phyloP scores from a whole-genome alignment of 768 basidiomycete genomes.

The Pisolithus marmoratus region DNA sequence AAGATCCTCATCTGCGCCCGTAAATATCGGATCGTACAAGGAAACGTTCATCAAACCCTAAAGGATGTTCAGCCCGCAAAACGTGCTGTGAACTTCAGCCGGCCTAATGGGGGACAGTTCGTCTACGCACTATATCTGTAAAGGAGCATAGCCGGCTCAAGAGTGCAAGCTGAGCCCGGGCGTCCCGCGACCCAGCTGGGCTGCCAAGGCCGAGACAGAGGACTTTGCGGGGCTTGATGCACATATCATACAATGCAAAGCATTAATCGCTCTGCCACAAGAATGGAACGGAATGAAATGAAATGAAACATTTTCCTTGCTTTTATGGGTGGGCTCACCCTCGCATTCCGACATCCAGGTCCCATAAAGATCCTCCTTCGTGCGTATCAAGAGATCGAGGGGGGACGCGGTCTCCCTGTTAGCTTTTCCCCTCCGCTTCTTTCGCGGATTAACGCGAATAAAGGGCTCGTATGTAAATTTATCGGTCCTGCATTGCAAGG shows the following conservation, averaged over 20 bases:
- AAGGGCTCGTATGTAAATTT: conserved; percentile 44
- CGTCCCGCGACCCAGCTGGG: conserved; percentile 54
- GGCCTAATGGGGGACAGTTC: conserved; percentile 3
- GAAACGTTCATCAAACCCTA: conserved; percentile 47
- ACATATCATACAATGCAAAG: conserved; percentile 24
- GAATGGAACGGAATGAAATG: conserved; percentile 1
- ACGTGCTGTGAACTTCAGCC: not conserved
- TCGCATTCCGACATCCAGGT: conserved; percentile 53
- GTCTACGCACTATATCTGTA: conserved; percentile 54
- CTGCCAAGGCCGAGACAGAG: conserved; percentile 74
- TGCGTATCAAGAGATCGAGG: conserved; percentile 35
- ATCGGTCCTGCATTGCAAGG: conserved; percentile 13
- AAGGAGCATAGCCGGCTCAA: conserved; percentile 48
- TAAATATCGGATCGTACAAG: conserved; percentile 72
- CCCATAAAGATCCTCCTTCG: conserved; percentile 41
- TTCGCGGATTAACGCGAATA: conserved; percentile 44
- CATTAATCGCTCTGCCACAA: conserved; percentile 31
- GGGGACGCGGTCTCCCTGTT: conserved; percentile 29
- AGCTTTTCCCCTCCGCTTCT: conserved; percentile 40
- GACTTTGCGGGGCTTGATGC: conserved; percentile 29
- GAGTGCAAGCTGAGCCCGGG: conserved; percentile 66
- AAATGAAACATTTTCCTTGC: not conserved
- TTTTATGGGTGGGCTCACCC: conserved; percentile 37
- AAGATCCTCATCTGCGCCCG: conserved; percentile 50
- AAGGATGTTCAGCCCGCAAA: conserved; percentile 8